Evolutionary conservation across 495 filamentous ascomycete genomes (phyloP).

Genomic region (Hyaloscypha finlandica): DNA sequence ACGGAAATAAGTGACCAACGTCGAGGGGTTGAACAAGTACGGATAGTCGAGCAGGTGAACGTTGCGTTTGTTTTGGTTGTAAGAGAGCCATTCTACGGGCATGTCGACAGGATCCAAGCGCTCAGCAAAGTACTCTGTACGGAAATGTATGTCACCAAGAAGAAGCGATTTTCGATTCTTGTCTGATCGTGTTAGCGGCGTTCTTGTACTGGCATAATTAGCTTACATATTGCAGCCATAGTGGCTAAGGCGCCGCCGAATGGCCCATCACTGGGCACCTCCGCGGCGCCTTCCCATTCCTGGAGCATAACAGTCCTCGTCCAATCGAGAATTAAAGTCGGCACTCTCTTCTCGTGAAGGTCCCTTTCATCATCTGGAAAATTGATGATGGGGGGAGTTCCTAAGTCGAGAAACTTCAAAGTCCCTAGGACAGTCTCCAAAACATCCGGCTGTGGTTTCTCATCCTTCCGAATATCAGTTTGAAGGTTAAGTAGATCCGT

Average conservation of each 20-base stretch:
- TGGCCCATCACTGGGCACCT: constrained; percentile 63
- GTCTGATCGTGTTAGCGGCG: constrained; percentile 29
- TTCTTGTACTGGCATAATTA: neutral
- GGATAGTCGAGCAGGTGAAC: constrained; percentile 79
- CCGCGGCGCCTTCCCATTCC: constrained; percentile 75
- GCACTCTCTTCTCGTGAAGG: constrained; percentile 53
- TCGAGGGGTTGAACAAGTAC: constrained; percentile 74
- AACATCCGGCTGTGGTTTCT: constrained; percentile 43
- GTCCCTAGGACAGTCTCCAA: constrained; percentile 49
- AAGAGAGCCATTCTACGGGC: constrained; percentile 72
- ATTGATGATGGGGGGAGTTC: constrained; percentile 40
- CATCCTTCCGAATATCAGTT: constrained; percentile 14
- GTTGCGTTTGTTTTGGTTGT: constrained; percentile 55
- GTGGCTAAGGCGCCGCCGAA: constrained; percentile 75
- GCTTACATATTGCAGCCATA: constrained; percentile 70
- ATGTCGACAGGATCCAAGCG: constrained; percentile 75
- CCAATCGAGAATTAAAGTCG: constrained; percentile 71
- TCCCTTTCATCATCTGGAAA: constrained; percentile 49
- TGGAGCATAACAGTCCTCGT: constrained; percentile 72
- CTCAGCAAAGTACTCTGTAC: constrained; percentile 73
- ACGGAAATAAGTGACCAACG: constrained; percentile 81
- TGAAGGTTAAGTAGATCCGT: constrained; percentile 42
- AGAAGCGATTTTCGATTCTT: constrained; percentile 58
- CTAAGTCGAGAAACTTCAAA: constrained; percentile 46
- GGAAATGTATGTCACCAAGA: constrained; percentile 67